Evolutionary conservation across 2,329 filamentous ascomycete species (phyloP).

Genomic region (Neopestalotiopsis sp.): DNA sequence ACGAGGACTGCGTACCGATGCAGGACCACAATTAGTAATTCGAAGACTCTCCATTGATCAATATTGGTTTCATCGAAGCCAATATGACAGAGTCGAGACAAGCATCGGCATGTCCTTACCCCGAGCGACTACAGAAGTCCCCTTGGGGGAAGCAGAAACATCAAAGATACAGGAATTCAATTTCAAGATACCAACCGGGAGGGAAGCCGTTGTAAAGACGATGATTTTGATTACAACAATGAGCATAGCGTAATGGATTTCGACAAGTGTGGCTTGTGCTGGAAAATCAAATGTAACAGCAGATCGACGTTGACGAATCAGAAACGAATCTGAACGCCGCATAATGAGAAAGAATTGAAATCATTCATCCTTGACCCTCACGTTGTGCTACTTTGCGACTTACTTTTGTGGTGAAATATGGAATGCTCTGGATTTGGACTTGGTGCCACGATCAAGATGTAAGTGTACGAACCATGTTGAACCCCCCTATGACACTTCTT

Average conservation of each 20-base stretch:
- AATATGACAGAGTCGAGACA: not conserved
- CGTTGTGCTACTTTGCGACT: not conserved
- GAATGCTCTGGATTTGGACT: too few relatives aligned
- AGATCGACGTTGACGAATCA: not conserved
- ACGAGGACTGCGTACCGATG: not conserved
- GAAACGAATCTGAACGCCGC: not conserved
- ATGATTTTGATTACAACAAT: not conserved
- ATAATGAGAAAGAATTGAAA: constrained; percentile 1
- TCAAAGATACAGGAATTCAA: not conserved
- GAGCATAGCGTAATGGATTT: constrained; percentile 3
- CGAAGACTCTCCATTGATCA: not conserved
- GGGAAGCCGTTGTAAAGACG: not conserved
- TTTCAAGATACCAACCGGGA: not conserved
- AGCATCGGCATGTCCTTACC: not conserved
- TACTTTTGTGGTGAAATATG: not conserved
- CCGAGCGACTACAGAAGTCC: not conserved
- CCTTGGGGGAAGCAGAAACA: not conserved
- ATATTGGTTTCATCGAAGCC: not conserved
- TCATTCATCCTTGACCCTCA: not conserved
- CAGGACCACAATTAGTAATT: not conserved
- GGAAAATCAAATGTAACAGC: not conserved
- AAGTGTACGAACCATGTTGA: not conserved
- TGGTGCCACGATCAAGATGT: not conserved
- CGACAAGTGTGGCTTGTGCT: not conserved
- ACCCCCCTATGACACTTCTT: not conserved